Evolutionary conservation across 805 yeast genomes (phyloP).

Genomic region (Blastobotrys chiropterorum): DNA sequence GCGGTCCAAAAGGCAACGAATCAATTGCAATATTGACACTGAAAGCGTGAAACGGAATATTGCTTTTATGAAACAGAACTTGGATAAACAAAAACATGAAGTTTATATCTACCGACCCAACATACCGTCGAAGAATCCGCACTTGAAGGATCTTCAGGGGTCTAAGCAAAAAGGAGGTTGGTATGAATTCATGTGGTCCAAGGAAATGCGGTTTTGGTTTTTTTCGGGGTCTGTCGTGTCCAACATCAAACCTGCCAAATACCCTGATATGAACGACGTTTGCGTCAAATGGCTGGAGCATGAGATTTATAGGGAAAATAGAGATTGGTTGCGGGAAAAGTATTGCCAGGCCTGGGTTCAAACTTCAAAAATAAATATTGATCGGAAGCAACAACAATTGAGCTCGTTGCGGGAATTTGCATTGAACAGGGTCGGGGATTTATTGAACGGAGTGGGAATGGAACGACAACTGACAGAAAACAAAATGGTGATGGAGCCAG

Average conservation of each 20-base stretch:
- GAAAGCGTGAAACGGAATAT: no score
- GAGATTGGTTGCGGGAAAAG: neutral
- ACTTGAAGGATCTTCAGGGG: no score
- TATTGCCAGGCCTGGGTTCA: neutral
- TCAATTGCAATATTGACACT: no score
- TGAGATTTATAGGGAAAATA: neutral
- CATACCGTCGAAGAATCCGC: no score
- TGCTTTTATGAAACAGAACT: no score
- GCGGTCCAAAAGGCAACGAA: no score
- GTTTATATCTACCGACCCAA: no score
- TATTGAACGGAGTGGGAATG: neutral
- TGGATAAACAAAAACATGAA: no score
- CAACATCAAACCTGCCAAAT: neutral
- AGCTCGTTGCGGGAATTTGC: neutral
- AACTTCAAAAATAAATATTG: neutral
- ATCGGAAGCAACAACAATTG: neutral
- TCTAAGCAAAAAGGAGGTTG: neutral
- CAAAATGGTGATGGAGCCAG: neutral
- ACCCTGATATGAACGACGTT: neutral
- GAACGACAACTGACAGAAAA: neutral
- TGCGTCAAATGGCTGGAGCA: constrained; percentile 4
- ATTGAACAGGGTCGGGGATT: neutral
- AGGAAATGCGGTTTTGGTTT: neutral
- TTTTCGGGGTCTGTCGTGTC: neutral
- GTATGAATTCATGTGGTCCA: neutral